Evolutionary conservation across 148 eudicot species (phyloP).

Genomic region (Agrostemma githago): DNA sequence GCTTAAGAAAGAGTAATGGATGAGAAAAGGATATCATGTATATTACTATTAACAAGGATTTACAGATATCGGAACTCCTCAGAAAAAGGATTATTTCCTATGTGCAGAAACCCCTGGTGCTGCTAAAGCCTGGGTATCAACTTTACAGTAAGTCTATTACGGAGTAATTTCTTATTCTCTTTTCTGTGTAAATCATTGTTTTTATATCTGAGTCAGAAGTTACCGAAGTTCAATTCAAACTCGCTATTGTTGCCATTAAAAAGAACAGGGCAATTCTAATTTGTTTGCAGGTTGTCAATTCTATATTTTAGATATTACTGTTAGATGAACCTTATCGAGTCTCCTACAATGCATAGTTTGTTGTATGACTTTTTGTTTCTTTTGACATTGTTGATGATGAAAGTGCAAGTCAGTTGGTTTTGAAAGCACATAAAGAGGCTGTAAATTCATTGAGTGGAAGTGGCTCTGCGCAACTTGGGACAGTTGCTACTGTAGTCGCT

Average conservation of each 20-base stretch:
- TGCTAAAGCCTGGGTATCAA: conserved; percentile 94
- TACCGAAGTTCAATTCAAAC: neutral
- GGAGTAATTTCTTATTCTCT: neutral
- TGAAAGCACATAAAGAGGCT: conserved; percentile 96
- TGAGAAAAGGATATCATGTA: conserved; percentile 12
- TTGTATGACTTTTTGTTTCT: neutral
- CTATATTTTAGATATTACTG: neutral
- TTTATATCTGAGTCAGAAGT: neutral
- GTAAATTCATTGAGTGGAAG: conserved; percentile 91
- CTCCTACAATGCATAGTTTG: conserved; percentile 5
- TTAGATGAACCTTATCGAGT: neutral
- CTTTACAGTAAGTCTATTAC: conserved; percentile 74
- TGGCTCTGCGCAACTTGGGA: conserved; percentile 75
- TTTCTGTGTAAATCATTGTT: neutral
- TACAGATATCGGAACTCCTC: conserved; percentile 95
- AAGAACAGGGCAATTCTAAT: neutral
- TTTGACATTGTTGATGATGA: conserved; percentile 18
- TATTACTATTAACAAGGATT: conserved; percentile 42
- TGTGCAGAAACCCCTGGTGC: conserved; percentile 99
- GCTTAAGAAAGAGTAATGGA: neutral
- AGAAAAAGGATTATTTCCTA: conserved; percentile 90
- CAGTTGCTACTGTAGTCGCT: conserved; percentile 95
- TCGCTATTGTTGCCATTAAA: neutral
- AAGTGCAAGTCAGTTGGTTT: conserved; percentile 93
- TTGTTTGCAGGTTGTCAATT: neutral